phyloP scores from a whole-genome alignment of 192 early-diverging fungal species.

The Thamnidium elegans region DNA sequence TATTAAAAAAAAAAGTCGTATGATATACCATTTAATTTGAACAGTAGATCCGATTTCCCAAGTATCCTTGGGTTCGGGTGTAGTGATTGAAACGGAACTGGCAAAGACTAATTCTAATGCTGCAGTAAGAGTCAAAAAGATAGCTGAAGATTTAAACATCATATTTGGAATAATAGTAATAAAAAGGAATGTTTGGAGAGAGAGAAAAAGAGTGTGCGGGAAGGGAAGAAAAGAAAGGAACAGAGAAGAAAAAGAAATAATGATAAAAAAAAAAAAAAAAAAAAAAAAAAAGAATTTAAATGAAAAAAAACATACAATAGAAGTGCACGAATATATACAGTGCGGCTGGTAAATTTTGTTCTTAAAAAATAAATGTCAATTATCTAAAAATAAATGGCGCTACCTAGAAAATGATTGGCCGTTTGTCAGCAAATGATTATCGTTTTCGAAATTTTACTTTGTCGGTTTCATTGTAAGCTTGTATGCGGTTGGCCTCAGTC shows the following conservation, averaged over 20 bases:
- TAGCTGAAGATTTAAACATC: constrained; percentile 3
- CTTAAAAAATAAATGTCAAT: too few species aligned
- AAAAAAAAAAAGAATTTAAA: neutral
- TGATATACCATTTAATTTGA: constrained; percentile 15
- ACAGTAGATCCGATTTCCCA: constrained; percentile 15
- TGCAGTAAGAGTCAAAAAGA: constrained; percentile 6
- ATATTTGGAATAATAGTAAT: neutral
- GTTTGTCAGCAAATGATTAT: too few species aligned
- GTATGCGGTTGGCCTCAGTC: too few species aligned
- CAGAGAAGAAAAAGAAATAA: too few species aligned
- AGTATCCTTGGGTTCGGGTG: constrained; percentile 1
- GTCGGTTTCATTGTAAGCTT: too few species aligned
- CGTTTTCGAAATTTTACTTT: too few species aligned
- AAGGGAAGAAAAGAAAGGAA: too few species aligned
- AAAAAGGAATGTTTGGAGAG: neutral
- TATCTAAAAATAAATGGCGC: too few species aligned
- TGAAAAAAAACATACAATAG: too few species aligned
- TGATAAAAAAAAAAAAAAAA: constrained; percentile 5
- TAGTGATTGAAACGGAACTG: constrained; percentile 8
- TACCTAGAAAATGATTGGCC: too few species aligned
- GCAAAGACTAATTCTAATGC: constrained; percentile 2
- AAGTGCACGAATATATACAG: too few species aligned
- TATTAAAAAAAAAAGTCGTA: neutral
- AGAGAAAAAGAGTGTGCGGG: neutral
- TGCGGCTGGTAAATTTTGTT: too few species aligned